phyloP scores from a whole-genome alignment of 2,329 filamentous ascomycete genomes.

The Alternaria brassicae region DNA sequence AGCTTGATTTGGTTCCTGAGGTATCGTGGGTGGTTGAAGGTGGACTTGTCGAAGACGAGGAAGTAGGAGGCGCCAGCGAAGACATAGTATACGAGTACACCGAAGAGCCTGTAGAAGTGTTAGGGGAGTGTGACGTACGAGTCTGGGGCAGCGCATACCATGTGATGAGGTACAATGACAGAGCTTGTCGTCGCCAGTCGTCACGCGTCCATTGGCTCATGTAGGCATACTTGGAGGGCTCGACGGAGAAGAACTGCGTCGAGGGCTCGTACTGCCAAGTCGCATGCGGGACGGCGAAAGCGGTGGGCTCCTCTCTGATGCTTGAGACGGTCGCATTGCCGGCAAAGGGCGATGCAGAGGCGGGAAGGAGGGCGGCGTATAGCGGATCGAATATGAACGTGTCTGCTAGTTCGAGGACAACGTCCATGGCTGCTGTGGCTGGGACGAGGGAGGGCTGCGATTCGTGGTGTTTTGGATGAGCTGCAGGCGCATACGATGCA shows the following conservation, averaged over 20 bases:
- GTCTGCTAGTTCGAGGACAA: slow-evolving; percentile 86
- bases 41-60: slow-evolving; percentile 91
- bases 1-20: slow-evolving; percentile 89
- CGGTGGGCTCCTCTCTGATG: slow-evolving; percentile 50
- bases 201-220: slow-evolving; percentile 79
- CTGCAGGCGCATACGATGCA: slow-evolving; percentile 4
- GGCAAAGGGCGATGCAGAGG: slow-evolving; percentile 54
- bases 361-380: slow-evolving; percentile 75
- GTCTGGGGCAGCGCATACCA: slow-evolving; percentile 64
- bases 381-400: slow-evolving; percentile 80
- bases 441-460: slow-evolving; percentile 23
- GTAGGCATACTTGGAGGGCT: slow-evolving; percentile 79
- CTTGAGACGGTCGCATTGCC: slow-evolving; percentile 66
- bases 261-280: slow-evolving; percentile 75
- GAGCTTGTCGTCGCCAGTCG: slow-evolving; percentile 74
- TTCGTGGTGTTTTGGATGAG: slow-evolving; percentile 23
- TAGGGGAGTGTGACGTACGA: slow-evolving; percentile 6
- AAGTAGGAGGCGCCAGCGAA: slow-evolving; percentile 84
- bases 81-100: slow-evolving; percentile 81
- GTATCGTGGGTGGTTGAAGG: slow-evolving; percentile 89
- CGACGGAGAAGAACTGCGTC: slow-evolving; percentile 71
- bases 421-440: slow-evolving; percentile 71
- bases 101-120: slow-evolving; percentile 75
- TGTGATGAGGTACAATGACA: slow-evolving; percentile 82
- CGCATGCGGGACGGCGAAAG: slow-evolving; percentile 33